Percentiles rank a stretch among this genome's conserved stretches.
Evolutionary conservation across 2,329 filamentous ascomycete genomes (phyloP).

Genomic region (Rhynchosporium graminicola): DNA sequence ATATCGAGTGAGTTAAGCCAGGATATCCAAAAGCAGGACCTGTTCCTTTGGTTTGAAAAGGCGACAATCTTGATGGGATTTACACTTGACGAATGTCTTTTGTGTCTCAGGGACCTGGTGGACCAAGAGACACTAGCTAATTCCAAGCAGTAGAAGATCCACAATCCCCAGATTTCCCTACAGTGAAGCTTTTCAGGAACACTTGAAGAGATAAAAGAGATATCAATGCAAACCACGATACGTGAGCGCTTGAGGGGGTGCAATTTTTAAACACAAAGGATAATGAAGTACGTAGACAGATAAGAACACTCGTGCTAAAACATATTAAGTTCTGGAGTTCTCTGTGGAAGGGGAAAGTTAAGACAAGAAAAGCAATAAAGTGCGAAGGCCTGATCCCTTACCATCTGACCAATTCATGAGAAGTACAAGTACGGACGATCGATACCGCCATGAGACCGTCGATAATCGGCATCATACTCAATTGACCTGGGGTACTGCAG

Average conservation of each 20-base stretch:
- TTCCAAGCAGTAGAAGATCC: constrained; percentile 11
- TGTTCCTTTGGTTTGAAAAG: too few species aligned
- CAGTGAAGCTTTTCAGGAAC: constrained; percentile 1
- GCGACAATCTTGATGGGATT: background rate
- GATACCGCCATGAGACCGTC: background rate
- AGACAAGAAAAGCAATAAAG: constrained; percentile 3
- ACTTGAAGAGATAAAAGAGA: background rate
- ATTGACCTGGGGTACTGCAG: background rate
- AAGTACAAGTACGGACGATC: background rate
- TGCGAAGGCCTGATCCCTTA: constrained; percentile 2
- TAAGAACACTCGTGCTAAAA: background rate
- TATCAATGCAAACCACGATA: background rate
- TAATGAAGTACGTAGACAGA: background rate
- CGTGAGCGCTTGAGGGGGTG: background rate
- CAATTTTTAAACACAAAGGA: background rate
- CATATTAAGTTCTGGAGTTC: background rate
- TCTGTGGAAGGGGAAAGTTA: background rate
- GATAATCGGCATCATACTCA: background rate
- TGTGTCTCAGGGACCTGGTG: background rate
- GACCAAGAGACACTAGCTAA: background rate
- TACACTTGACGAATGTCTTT: background rate
- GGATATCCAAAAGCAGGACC: too few species aligned
- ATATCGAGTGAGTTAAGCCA: too few species aligned
- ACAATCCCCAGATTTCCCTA: background rate
- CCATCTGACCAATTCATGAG: background rate